Evolutionary conservation across 2,329 filamentous ascomycete genomes (phyloP), one percentile per base, ranked within the genome.

Genomic region (Stachybotrys chlorohalonatus): DNA sequence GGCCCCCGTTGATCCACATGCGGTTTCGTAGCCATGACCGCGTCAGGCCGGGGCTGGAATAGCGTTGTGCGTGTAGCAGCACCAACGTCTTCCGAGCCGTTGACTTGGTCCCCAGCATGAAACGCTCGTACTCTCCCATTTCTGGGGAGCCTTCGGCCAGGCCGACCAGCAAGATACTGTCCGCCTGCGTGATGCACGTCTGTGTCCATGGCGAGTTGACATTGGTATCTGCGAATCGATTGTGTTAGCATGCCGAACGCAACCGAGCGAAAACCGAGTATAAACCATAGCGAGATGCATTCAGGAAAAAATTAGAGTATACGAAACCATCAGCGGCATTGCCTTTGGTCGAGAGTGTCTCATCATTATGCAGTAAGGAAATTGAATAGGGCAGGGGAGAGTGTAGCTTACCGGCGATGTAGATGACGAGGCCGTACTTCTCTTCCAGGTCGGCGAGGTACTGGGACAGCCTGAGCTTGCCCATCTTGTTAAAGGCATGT

Each of bases 121-220:
- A 96, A 3, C 94, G 84, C 69, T 99, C 94, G 62, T 97, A 99
- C 68, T 99, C 95, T 47, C 94, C 94, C 60, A 97, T 94, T 49
- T 82, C 86, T 0, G 94, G 87, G 3, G 92, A 95, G 1, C 87
- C 87, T 67, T 97, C 94, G 1, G 92, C 94, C 13, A 97, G 74
- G 1, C 91, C 94, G 31, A 99, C 90, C 8, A 99, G 78, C 7
- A 99, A 78, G 59, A 99, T 96, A 62, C 92, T 96, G 70, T 99
- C 94, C 1, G 94, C 94, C 70, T 99, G 94, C 15, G 88, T 87
- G 60, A 99, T 96, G 68, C 95, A 99, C 0, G 94, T 97, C 65
- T 96, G 91, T 0, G 95, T 99, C 94, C 94, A 99, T 0, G 93
- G 92, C 1, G 95, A 90, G 63, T 96, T 97, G 63, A 97, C 94